A percentile compares a stretch with the other conserved stretches of the same genome.
Evolutionary conservation across 2,329 filamentous ascomycete genomes (phyloP).

Genomic region (Sclerotinia minor): DNA sequence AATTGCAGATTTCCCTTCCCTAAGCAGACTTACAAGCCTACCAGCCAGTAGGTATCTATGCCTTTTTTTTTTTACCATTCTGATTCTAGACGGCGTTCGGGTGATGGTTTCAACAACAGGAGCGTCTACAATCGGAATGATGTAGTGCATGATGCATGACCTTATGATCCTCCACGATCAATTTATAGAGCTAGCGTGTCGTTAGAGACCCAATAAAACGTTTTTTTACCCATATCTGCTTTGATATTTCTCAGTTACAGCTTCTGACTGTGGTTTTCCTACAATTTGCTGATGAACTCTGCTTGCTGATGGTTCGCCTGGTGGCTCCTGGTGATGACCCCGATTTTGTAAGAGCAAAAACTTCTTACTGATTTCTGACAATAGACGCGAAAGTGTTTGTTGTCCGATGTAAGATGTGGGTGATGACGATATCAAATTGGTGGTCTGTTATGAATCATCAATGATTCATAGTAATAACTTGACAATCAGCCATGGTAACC

Average conservation of each 20-base stretch:
- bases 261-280: constrained; percentile 17
- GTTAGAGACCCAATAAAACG: constrained; percentile 34
- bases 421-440: neutral
- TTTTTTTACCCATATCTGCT: constrained; percentile 12
- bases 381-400: constrained; percentile 4
- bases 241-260: constrained; percentile 17
- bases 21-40: constrained; percentile 70
- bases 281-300: constrained; percentile 18
- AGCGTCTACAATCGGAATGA: constrained; percentile 39
- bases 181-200: constrained; percentile 34
- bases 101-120: constrained; percentile 58
- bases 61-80: constrained; percentile 43
- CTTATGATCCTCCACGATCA: constrained; percentile 43
- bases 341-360: constrained; percentile 9
- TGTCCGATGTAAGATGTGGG: constrained; percentile 28
- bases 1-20: constrained; percentile 71
- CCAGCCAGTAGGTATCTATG: constrained; percentile 36
- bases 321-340: neutral
- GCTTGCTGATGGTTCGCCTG: neutral
- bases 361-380: constrained; percentile 5
- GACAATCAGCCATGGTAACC: constrained; percentile 31
- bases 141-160: constrained; percentile 36
- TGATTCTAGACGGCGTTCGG: constrained; percentile 49
- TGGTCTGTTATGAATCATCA: constrained; percentile 3
- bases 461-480: neutral